phyloP scores from a whole-genome alignment of 768 basidiomycete species.

The Melanogaster broomeanus region DNA sequence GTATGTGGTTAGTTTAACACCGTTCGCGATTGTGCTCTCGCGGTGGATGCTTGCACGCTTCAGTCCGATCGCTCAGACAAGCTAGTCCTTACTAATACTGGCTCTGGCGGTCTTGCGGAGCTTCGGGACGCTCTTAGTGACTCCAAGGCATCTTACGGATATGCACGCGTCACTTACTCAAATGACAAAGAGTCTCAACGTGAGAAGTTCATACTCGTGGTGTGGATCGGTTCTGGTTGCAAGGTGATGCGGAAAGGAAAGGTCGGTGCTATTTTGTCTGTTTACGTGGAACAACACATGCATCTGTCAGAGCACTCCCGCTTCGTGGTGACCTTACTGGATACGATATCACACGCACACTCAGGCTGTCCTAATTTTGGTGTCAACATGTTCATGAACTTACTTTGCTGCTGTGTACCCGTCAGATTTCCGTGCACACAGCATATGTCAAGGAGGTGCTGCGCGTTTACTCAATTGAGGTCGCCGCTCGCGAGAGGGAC shows the following conservation, averaged over 20 bases:
- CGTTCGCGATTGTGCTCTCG: slow-evolving; percentile 10
- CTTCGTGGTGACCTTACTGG: slow-evolving; percentile 6
- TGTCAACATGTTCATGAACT: slow-evolving; percentile 28
- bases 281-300: slow-evolving; percentile 19
- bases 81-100: slow-evolving; percentile 75
- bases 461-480: slow-evolving; percentile 82
- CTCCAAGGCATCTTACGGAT: slow-evolving; percentile 78
- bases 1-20: slow-evolving; percentile 12
- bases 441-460: slow-evolving; percentile 86
- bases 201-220: slow-evolving; percentile 86
- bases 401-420: slow-evolving; percentile 16
- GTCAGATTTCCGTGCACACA: slow-evolving; percentile 87
- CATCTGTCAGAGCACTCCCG: slow-evolving; percentile 12
- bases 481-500: slow-evolving; percentile 78
- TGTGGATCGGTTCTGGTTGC: slow-evolving; percentile 80
- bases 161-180: slow-evolving; percentile 80
- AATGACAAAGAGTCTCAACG: slow-evolving; percentile 86
- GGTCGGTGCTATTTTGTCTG: slow-evolving; percentile 44
- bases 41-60: slow-evolving; percentile 11
- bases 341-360: slow-evolving; percentile 27
- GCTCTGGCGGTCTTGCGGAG: slow-evolving; percentile 78
- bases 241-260: slow-evolving; percentile 94
- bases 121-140: slow-evolving; percentile 72
- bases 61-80: slow-evolving; percentile 80
- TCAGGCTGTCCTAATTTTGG: slow-evolving; percentile 23